These are phyloP conservation scores for Pyrenula aspistea DNA, from an alignment of 495 filamentous ascomycete genomes.

Conservation along the genomic window DNA sequence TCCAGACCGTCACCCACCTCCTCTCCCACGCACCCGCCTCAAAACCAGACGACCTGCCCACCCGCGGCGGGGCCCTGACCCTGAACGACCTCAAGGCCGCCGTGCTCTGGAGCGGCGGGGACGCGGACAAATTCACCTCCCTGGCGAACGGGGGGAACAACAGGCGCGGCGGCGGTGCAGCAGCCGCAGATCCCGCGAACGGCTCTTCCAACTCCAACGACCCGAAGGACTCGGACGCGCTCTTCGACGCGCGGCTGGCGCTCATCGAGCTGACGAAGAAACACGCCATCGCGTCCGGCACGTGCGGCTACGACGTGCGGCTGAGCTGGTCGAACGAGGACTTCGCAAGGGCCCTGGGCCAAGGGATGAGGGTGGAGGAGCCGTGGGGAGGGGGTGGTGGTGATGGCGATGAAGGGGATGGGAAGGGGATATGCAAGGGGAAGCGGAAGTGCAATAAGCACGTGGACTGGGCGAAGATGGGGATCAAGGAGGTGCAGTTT, in stretches of 20 bases:
- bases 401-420: no score
- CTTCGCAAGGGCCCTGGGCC: constrained; percentile 21
- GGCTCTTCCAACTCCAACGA: constrained; percentile 19
- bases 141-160: constrained; percentile 11
- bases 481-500: neutral
- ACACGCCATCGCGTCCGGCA: constrained; percentile 9
- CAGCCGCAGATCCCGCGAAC: constrained; percentile 23
- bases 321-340: constrained; percentile 49
- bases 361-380: constrained; percentile 14
- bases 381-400: constrained; percentile 15
- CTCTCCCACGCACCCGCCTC: constrained; percentile 7
- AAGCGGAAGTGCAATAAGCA: neutral
- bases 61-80: constrained; percentile 45
- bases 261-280: neutral
- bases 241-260: neutral
- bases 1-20: constrained; percentile 21
- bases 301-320: constrained; percentile 55
- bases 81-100: constrained; percentile 45
- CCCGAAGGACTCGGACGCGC: constrained; percentile 3
- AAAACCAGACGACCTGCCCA: constrained; percentile 31
- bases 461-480: neutral
- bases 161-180: neutral
- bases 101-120: constrained; percentile 25
- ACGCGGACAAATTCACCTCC: constrained; percentile 40
- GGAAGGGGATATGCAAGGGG: neutral